These are phyloP conservation scores for Aquilaria sinensis DNA, from an alignment of 345 rosid species.

Conservation along the genomic window DNA sequence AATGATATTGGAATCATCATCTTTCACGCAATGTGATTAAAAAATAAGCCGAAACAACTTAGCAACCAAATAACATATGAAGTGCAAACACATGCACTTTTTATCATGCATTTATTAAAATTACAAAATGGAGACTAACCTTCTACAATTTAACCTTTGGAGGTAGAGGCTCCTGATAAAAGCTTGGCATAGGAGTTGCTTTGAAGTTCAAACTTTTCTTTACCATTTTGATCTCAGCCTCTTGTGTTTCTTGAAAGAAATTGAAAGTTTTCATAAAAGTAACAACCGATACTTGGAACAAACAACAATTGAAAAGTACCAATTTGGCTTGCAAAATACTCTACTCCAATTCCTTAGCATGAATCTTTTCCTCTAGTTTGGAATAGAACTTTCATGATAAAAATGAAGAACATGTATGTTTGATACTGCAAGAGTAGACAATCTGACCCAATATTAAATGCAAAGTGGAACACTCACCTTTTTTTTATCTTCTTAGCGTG, in stretches of 20 bases:
- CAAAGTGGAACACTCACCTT: constrained; percentile 54
- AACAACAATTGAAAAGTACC: constrained; percentile 33
- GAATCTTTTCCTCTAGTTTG: constrained; percentile 96
- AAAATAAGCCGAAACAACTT: too few relatives aligned
- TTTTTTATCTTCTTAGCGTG: constrained; percentile 95
- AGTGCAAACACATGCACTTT: background rate
- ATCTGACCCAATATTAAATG: constrained; percentile 1
- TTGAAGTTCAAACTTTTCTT: constrained; percentile 46
- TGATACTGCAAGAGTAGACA: background rate
- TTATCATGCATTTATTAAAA: background rate
- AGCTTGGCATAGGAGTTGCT: constrained; percentile 79
- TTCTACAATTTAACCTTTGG: constrained; percentile 81
- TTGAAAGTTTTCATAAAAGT: constrained; percentile 7
- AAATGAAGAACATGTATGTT: constrained; percentile 10
- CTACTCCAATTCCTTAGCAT: constrained; percentile 84
- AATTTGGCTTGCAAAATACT: constrained; percentile 83
- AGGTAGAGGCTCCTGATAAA: constrained; percentile 95
- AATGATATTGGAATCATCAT: too few relatives aligned
- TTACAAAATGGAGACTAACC: constrained; percentile 33
- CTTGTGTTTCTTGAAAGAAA: constrained; percentile 74
- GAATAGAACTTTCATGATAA: constrained; percentile 61
- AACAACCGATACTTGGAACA: constrained; percentile 1
- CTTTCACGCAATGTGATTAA: background rate
- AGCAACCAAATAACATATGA: too few relatives aligned
- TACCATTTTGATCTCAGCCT: constrained; percentile 85